Evolutionary conservation across 2,329 filamentous ascomycete genomes (phyloP), one percentile per base, ranked within the genome.

Genomic region (Dryadomyces sulphureus): DNA sequence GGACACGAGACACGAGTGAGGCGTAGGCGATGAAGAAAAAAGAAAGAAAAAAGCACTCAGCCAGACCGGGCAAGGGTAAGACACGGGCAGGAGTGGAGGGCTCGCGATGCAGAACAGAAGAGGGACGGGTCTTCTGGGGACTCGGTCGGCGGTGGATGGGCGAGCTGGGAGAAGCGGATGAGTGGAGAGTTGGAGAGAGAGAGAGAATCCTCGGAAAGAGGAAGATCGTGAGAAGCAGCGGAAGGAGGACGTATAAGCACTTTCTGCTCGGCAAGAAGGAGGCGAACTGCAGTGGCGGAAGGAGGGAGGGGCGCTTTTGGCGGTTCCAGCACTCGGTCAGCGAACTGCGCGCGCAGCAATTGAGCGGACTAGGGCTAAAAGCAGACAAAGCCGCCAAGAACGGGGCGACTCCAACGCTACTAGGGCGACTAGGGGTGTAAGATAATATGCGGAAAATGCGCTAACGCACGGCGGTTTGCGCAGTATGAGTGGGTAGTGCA

Each of bases 271-370:
- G 11, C 27, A 34, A 19, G 27, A 32, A 11, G 22, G 19, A 20
- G 27, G 41, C 27, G 27, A 42, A 27, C 21, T 42, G 7, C 41
- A 43, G 41, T 35, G 30, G 41, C 27, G 44, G 32, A 46, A 41
- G 30, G 38, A 36, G 21, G 44, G 20, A 20, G 38, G 25, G 38
- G 45, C 21, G 30, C 11, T 43, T 35, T 36, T 36, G 34, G 34
- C 17, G 16, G 16, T 36, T 36, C 19, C n/a, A 14, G 22, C 11
- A 40, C 20, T 45, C 46, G 48, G 50, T 50, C 50, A 50, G 48
- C 41, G 45, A 50, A 50, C 48, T 52, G 40, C 45, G 38, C 32
- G 40, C 17, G 32, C 48, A 45, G 44, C 50, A 50, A 52, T 52
- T 52, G 50, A 48, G 40, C 43, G 39, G 39, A 40, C 40, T n/a